Evolutionary conservation across 257 asterid species (phyloP), one percentile per base, ranked within the genome.

Genomic region (Solanum neorickii): DNA sequence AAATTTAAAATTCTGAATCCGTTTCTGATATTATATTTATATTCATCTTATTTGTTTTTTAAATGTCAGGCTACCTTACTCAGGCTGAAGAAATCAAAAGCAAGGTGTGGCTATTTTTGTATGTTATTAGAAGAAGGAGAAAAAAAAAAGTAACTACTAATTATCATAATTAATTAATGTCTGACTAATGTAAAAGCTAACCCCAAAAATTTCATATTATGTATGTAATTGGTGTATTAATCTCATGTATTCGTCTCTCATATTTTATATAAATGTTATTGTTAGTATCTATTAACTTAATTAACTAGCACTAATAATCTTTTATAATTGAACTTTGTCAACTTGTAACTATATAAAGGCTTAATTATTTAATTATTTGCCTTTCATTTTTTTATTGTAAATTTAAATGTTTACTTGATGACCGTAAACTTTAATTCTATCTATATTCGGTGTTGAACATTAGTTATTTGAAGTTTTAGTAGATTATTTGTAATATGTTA

Each of bases 61-160:
- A 14, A 16, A 6, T 86, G 73, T 86, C 91, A 91, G 94, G 91
- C 82, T 93, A 87, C 95, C 95, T 2, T 91, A 91, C 42, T 65
- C 86, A 20, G 89, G 95, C 21, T 89, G 87, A 88, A 21, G 14
- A 13, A 14, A 46, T 2, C 3, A 46, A 27, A 78, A 78, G 9
- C 37, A 27, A 46, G 16, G 1, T 78, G 42, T 5, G 39, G 5
- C 66, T 78, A 78, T 27, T 78, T 77, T 78, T 27, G 52, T 44
- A 39, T 52, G 56, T 74, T 37, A 6, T 35, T 1, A 46, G 27
- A 33, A 23, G 47, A 0, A 35, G 80, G n/a, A 29, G 8, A 0
- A 15, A 27, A 33, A 73, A 20, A 35, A 20, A 37, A 33, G 3
- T 73, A 37, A 74, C 82, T 74, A 37, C 29, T 37, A 20, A 74